Percentiles rank a stretch among this genome's conserved stretches.
Evolutionary conservation across 495 filamentous ascomycete genomes (phyloP).

Genomic region (Neurospora hispaniola): DNA sequence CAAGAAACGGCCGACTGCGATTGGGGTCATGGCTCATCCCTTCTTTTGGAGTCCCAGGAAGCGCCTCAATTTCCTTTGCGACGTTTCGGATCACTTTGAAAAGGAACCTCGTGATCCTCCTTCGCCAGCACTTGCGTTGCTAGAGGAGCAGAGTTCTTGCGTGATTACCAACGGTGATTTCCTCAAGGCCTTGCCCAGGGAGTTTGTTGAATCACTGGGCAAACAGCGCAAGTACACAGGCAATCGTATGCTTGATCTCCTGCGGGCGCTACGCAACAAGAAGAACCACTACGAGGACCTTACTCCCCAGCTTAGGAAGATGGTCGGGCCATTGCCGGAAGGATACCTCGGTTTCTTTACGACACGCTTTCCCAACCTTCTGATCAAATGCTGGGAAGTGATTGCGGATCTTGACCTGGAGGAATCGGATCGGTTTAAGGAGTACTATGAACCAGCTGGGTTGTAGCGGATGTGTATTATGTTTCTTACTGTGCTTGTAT

Average conservation of each 20-base stretch:
- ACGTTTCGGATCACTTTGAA: constrained; percentile 92
- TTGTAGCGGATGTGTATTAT: not conserved
- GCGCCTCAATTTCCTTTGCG: constrained; percentile 79
- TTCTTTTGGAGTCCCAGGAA: constrained; percentile 93
- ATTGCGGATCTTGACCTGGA: constrained; percentile 57
- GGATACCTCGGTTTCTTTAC: constrained; percentile 88
- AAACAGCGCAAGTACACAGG: constrained; percentile 96
- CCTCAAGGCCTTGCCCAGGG: constrained; percentile 58
- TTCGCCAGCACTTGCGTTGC: constrained; percentile 54
- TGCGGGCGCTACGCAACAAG: constrained; percentile 91
- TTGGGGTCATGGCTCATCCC: constrained; percentile 74
- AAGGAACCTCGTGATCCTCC: constrained; percentile 75
- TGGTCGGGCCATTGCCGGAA: constrained; percentile 70
- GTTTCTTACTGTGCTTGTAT: not conserved
- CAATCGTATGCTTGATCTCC: constrained; percentile 66
- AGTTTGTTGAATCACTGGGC: constrained; percentile 76
- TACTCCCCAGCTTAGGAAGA: constrained; percentile 63
- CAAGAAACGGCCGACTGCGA: constrained; percentile 58
- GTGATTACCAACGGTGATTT: constrained; percentile 52
- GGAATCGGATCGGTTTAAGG: constrained; percentile 59
- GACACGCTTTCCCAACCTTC: constrained; percentile 62
- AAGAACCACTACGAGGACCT: constrained; percentile 90
- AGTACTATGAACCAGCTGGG: constrained; percentile 47
- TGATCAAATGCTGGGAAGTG: constrained; percentile 71
- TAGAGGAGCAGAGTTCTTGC: constrained; percentile 29